Conservation (phyloP, 176 grass and related monocot genomes). For the Cenchrus fungigraminus region DNA sequence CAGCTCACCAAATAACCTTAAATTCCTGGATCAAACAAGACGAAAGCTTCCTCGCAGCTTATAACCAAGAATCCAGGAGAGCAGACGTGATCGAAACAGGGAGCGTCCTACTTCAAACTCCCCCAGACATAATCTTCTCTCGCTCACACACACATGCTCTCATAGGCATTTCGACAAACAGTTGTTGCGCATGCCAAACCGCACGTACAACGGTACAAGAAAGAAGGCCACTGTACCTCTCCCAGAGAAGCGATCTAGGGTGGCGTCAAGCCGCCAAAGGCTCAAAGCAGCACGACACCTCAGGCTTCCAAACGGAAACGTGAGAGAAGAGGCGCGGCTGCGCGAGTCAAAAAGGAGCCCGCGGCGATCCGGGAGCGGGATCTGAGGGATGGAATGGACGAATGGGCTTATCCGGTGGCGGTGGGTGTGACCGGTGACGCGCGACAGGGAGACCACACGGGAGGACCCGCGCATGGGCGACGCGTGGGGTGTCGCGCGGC, state of each 20-base stretch:
- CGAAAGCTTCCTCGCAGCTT: background rate
- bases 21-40: background rate
- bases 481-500: slow-evolving; percentile 27
- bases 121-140: background rate
- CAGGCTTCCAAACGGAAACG: background rate
- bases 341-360: slow-evolving; percentile 28
- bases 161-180: slow-evolving; percentile 22
- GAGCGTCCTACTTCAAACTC: background rate
- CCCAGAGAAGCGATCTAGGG: background rate
- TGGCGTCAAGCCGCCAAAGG: background rate
- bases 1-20: background rate
- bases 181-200: background rate
- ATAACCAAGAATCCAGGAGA: background rate
- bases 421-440: background rate
- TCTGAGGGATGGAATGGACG: background rate
- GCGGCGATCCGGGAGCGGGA: slow-evolving; percentile 34
- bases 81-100: background rate
- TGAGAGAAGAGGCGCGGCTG: too few relatives aligned
- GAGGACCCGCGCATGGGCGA: slow-evolving; percentile 41
- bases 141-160: background rate
- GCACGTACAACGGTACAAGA: background rate
- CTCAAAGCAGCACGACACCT: background rate
- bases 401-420: slow-evolving; percentile 34
- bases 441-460: background rate
- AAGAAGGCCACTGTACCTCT: background rate